Evolutionary conservation across 192 early-diverging fungal genomes (phyloP).

Genomic region (Coemansia umbellata): DNA sequence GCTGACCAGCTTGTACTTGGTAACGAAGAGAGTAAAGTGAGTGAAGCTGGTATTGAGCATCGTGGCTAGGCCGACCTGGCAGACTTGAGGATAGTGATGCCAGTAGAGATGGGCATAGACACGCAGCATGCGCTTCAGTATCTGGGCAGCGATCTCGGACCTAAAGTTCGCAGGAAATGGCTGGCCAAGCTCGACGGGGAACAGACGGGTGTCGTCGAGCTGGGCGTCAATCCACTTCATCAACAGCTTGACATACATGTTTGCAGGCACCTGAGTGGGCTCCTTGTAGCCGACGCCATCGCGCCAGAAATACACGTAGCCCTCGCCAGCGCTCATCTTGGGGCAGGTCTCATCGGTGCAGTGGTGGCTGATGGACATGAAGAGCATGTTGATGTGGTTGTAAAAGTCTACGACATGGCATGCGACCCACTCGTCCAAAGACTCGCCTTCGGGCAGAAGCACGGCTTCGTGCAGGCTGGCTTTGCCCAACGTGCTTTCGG

Average conservation of each 20-base stretch:
- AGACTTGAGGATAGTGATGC: constrained; percentile 74
- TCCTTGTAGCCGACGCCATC: constrained; percentile 81
- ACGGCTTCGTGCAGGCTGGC: constrained; percentile 77
- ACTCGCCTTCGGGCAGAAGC: constrained; percentile 82
- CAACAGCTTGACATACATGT: constrained; percentile 84
- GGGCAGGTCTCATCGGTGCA: constrained; percentile 88
- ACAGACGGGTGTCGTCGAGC: constrained; percentile 82
- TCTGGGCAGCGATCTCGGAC: constrained; percentile 58
- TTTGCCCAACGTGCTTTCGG: constrained; percentile 73
- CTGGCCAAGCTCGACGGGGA: constrained; percentile 75
- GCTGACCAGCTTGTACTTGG: constrained; percentile 78
- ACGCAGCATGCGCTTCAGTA: constrained; percentile 84
- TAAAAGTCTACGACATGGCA: constrained; percentile 94
- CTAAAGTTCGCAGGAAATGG: constrained; percentile 75
- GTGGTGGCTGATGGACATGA: constrained; percentile 78
- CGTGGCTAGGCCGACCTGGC: constrained; percentile 75
- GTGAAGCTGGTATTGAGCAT: constrained; percentile 93
- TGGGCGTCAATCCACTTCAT: constrained; percentile 80
- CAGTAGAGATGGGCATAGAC: constrained; percentile 95
- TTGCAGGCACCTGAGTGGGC: constrained; percentile 81
- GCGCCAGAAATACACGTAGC: constrained; percentile 86
- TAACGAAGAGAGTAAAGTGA: constrained; percentile 89
- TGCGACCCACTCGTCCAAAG: constrained; percentile 89
- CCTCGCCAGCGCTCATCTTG: constrained; percentile 84
- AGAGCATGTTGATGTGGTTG: constrained; percentile 95